These are phyloP conservation scores for Melampsora abietis-canadensis DNA, from an alignment of 1,284 basidiomycete species.

Conservation along the genomic window DNA sequence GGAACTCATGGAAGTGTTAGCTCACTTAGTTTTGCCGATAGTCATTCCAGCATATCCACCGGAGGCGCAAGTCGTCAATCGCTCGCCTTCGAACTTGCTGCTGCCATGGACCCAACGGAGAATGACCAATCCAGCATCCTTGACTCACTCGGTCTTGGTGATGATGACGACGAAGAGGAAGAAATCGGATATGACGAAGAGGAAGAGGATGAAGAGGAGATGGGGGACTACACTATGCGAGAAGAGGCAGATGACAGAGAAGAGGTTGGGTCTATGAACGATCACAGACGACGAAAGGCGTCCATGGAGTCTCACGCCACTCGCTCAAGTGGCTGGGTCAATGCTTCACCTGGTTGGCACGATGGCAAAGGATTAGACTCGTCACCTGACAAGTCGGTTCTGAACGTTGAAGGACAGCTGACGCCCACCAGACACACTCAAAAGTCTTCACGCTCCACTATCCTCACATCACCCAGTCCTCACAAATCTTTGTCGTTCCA, in stretches of 20 bases:
- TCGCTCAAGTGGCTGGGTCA: background rate
- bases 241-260: conserved; percentile 12
- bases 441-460: conserved; percentile 13
- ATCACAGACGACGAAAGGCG: background rate
- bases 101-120: conserved; percentile 41
- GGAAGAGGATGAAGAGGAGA: background rate
- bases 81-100: conserved; percentile 39
- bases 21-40: background rate
- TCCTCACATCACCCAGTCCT: conserved; percentile 17
- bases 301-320: background rate
- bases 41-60: background rate
- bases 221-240: background rate
- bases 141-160: conserved; percentile 29
- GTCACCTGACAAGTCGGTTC: background rate
- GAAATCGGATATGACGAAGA: conserved; percentile 1
- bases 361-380: background rate
- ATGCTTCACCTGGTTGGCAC: conserved; percentile 3
- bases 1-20: background rate
- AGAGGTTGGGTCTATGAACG: background rate
- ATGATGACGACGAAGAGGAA: conserved; percentile 18
- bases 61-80: conserved; percentile 27
- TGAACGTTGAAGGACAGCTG: background rate
- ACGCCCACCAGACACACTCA: conserved; percentile 8
- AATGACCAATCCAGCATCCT: conserved; percentile 34
- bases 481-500: background rate